These are phyloP conservation scores for Powellomyces hirtus DNA, from an alignment of 192 early-diverging fungal genomes.

Conservation along the genomic window DNA sequence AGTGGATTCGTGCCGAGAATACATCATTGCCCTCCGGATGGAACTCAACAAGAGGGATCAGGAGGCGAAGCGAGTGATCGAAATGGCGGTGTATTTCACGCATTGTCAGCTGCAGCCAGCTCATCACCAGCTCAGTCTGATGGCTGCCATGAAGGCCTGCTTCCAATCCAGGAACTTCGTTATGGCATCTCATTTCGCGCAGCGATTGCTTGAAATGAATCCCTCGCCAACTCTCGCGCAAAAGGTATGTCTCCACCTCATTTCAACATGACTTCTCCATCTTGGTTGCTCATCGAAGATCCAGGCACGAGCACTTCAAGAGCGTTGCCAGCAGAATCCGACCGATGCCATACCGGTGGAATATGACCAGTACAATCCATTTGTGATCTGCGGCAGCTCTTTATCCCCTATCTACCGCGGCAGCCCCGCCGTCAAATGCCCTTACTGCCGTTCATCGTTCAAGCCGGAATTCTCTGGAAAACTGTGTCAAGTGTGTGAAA, in stretches of 20 bases:
- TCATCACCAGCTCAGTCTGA: constrained; percentile 87
- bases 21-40: constrained; percentile 85
- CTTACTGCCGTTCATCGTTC: constrained; percentile 85
- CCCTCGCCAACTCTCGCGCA: constrained; percentile 75
- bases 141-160: constrained; percentile 81
- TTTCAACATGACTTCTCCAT: not conserved
- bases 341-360: constrained; percentile 78
- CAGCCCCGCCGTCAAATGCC: constrained; percentile 73
- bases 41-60: constrained; percentile 73
- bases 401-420: constrained; percentile 90
- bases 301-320: constrained; percentile 64
- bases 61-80: constrained; percentile 69
- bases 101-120: constrained; percentile 83
- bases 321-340: constrained; percentile 69
- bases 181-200: constrained; percentile 84
- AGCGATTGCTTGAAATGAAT: constrained; percentile 84
- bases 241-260: constrained; percentile 47
- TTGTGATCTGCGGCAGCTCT: constrained; percentile 80
- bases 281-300: not conserved
- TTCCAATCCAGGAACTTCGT: constrained; percentile 82
- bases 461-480: constrained; percentile 76
- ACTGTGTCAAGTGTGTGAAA: constrained; percentile 84
- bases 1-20: constrained; percentile 82
- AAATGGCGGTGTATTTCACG: constrained; percentile 95
- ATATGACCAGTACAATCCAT: constrained; percentile 96